A percentile compares a stretch with the other conserved stretches of the same genome.
phyloP scores from a whole-genome alignment of 805 yeast species.

The Hanseniaspora lachancei region DNA sequence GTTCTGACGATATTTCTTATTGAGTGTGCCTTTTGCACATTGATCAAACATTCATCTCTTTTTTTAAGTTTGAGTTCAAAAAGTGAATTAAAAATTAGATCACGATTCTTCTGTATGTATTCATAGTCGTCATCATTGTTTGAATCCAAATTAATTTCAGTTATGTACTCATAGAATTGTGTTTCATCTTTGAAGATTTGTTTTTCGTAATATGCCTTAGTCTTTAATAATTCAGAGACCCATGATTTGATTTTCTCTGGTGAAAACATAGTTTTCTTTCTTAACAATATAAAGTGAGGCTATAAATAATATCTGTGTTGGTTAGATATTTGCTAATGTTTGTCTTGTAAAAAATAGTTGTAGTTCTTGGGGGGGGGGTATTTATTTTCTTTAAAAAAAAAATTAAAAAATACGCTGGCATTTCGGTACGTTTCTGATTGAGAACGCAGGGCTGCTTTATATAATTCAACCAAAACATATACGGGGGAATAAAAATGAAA shows the following conservation, averaged over 20 bases:
- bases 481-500: too few relatives aligned
- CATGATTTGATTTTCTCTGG: neutral
- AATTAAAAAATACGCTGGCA: too few relatives aligned
- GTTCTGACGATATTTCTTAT: neutral
- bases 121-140: neutral
- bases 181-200: neutral
- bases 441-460: too few relatives aligned
- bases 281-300: too few relatives aligned
- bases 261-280: neutral
- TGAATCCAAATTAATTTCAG: neutral
- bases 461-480: too few relatives aligned
- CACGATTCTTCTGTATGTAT: neutral
- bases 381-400: too few relatives aligned
- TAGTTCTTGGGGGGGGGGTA: too few relatives aligned
- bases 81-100: neutral
- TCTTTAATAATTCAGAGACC: neutral
- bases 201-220: neutral
- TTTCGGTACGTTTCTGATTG: too few relatives aligned
- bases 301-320: too few relatives aligned
- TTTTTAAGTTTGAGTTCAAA: neutral
- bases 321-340: too few relatives aligned
- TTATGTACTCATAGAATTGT: neutral
- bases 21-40: neutral
- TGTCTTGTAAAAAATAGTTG: too few relatives aligned
- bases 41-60: neutral